phyloP scores from a whole-genome alignment of 495 filamentous ascomycete species.

The Penicillium pulvis region DNA sequence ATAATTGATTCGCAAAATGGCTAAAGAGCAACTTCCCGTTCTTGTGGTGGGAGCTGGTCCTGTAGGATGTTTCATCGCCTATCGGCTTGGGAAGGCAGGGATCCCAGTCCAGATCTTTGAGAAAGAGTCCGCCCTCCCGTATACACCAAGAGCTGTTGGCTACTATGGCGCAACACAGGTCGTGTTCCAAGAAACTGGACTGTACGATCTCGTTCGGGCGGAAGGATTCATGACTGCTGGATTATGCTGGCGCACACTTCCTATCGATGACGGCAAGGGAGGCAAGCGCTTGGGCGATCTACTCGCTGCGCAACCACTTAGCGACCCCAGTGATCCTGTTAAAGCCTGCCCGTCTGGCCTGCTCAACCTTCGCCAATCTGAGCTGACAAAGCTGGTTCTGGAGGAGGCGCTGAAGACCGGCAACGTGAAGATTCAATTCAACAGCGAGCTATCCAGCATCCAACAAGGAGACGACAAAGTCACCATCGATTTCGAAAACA shows the following conservation, averaged over 20 bases:
- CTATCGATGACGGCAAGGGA: not conserved
- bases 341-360: not conserved
- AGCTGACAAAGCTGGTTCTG: not conserved
- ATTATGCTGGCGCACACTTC: not conserved
- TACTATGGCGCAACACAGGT: not conserved
- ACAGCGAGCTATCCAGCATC: not conserved
- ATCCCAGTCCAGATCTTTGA: not conserved
- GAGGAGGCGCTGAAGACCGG: not conserved
- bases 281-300: not conserved
- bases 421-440: not conserved
- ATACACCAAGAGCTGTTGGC: not conserved
- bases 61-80: not conserved
- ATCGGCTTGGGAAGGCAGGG: not conserved
- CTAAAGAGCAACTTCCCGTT: not conserved
- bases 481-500: not conserved
- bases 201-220: not conserved
- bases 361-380: not conserved
- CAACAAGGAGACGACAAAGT: not conserved
- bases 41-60: not conserved
- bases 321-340: not conserved
- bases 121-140: not conserved
- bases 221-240: not conserved
- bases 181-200: not conserved
- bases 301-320: not conserved
- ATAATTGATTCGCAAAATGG: not conserved